A percentile compares a stretch with the other conserved stretches of the same genome.
These are phyloP conservation scores for Aspergillus vadensis DNA, from an alignment of 2,329 filamentous ascomycete genomes.

Conservation along the genomic window DNA sequence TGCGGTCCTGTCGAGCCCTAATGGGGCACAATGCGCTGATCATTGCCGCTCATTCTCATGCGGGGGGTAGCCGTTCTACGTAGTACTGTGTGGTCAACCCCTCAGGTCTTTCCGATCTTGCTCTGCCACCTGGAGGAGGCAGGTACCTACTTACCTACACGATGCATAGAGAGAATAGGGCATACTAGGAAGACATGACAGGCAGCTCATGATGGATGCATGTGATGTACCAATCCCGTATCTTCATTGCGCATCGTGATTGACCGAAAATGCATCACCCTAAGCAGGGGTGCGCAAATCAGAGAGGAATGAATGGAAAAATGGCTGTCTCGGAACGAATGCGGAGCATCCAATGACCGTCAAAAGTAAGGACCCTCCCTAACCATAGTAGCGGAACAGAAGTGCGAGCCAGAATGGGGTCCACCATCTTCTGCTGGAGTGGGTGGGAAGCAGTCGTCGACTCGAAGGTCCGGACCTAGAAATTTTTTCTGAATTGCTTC, in stretches of 20 bases:
- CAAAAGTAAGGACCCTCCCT: neutral
- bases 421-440: neutral
- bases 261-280: neutral
- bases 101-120: neutral
- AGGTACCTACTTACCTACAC: neutral
- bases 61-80: neutral
- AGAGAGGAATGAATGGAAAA: neutral
- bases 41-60: neutral
- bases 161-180: neutral
- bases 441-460: neutral
- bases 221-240: neutral
- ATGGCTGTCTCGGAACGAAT: neutral
- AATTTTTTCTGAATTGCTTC: neutral
- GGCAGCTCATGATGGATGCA: neutral
- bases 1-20: neutral
- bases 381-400: neutral
- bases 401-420: neutral
- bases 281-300: neutral
- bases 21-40: neutral
- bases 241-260: neutral
- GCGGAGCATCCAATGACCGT: neutral
- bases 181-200: neutral
- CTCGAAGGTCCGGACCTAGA: neutral
- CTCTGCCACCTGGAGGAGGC: neutral
- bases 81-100: no score